Evolutionary conservation across 768 basidiomycete genomes (phyloP).

Genomic region (Cystofilobasidium bisporidii): DNA sequence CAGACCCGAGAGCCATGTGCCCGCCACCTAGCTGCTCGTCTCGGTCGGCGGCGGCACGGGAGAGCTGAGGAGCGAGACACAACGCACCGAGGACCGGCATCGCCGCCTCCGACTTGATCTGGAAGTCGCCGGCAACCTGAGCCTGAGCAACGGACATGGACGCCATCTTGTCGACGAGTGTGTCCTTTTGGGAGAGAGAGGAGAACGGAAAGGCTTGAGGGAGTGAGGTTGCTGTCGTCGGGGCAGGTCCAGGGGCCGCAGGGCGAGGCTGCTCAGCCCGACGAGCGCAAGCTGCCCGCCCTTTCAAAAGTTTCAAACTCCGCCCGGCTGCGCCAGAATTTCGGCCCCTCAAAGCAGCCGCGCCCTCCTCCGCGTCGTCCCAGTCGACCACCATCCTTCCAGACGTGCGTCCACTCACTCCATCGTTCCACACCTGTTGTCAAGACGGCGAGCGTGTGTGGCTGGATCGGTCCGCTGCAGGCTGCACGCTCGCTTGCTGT

Average conservation of each 20-base stretch:
- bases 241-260: no score
- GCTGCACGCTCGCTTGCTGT: no score
- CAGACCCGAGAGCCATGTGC: no score
- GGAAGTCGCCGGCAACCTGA: slow-evolving; percentile 33
- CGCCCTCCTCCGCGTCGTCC: no score
- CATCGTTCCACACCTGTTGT: no score
- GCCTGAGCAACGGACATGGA: slow-evolving; percentile 23
- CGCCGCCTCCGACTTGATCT: slow-evolving; percentile 40
- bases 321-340: no score
- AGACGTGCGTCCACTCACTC: no score
- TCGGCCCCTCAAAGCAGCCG: neutral
- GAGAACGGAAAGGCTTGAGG: neutral
- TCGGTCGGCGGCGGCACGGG: neutral
- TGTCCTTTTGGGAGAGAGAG: neutral
- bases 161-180: neutral
- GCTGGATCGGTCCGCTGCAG: no score
- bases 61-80: neutral
- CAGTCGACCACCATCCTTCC: no score
- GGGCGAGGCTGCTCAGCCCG: no score
- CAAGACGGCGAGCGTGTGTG: no score
- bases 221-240: neutral
- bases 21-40: no score
- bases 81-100: slow-evolving; percentile 40
- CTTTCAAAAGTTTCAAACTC: slow-evolving; percentile 2
- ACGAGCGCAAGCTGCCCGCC: neutral